Evolutionary conservation across 306 rosid species (phyloP).

Genomic region (Sesbania bispinosa): DNA sequence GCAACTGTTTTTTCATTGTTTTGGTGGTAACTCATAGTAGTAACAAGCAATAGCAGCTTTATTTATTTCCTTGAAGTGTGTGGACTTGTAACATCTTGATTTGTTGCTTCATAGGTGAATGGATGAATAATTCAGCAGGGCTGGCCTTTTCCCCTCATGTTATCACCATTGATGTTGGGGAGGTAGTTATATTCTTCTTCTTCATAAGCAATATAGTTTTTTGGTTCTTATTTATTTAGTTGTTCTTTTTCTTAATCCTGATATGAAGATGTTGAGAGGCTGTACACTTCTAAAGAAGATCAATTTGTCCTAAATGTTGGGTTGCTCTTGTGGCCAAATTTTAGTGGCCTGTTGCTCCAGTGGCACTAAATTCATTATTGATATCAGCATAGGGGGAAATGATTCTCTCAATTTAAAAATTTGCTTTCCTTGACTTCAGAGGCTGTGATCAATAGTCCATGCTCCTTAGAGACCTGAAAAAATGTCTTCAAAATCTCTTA

Average conservation of each 20-base stretch:
- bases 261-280: background rate
- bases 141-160: conserved; percentile 93
- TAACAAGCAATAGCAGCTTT: background rate
- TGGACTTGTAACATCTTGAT: conserved; percentile 14
- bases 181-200: conserved; percentile 48
- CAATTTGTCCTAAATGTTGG: background rate
- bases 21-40: background rate
- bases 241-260: background rate
- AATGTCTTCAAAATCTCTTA: background rate
- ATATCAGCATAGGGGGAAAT: background rate
- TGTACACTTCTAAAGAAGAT: background rate
- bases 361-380: conserved; percentile 4
- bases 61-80: background rate
- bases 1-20: background rate
- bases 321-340: background rate
- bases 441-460: conserved; percentile 3
- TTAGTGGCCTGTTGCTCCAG: background rate
- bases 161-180: conserved; percentile 75
- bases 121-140: conserved; percentile 99
- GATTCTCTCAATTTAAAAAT: background rate
- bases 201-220: background rate
- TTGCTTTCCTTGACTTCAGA: background rate
- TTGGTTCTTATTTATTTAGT: background rate
- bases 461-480: background rate
- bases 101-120: conserved; percentile 61